Conservation (phyloP, 805 yeast species). For the Saccharomycopsis capsularis region DNA sequence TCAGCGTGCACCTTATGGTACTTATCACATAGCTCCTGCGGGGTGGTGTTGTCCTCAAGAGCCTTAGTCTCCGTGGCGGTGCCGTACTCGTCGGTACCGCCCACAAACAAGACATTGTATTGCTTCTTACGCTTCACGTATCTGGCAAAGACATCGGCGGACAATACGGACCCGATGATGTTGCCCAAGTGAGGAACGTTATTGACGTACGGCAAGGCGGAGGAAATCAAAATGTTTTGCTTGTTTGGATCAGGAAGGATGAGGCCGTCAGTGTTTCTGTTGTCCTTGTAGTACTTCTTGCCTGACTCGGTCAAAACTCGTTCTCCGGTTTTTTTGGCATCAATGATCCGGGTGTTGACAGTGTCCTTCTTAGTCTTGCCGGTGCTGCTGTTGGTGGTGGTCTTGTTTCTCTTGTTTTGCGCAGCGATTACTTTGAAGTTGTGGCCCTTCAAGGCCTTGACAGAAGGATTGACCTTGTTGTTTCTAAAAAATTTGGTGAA, state of each 20-base stretch:
- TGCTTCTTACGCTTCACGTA: slow-evolving; percentile 76
- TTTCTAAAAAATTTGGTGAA: slow-evolving; percentile 17
- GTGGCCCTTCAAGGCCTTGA: slow-evolving; percentile 16
- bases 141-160: slow-evolving; percentile 91
- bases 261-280: slow-evolving; percentile 25
- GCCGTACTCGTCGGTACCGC: slow-evolving; percentile 99
- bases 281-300: too few relatives aligned
- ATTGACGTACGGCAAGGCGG: slow-evolving; percentile 96
- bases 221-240: slow-evolving; percentile 81
- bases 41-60: slow-evolving; percentile 84
- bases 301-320: slow-evolving; percentile 6
- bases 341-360: slow-evolving; percentile 11
- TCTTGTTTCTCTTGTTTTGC: slow-evolving; percentile 13
- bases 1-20: slow-evolving; percentile 80
- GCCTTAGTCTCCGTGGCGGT: slow-evolving; percentile 99
- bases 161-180: slow-evolving; percentile 87
- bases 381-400: neutral
- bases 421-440: slow-evolving; percentile 10
- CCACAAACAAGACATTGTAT: slow-evolving; percentile 75
- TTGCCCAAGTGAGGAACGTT: slow-evolving; percentile 98
- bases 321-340: slow-evolving; percentile 17
- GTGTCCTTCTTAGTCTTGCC: neutral
- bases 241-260: slow-evolving; percentile 64
- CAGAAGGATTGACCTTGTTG: slow-evolving; percentile 4
- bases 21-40: slow-evolving; percentile 84